Percentiles rank a stretch among this genome's conserved stretches.
Evolutionary conservation across 345 rosid genomes (phyloP).

Genomic region (Carallia brachiata): DNA sequence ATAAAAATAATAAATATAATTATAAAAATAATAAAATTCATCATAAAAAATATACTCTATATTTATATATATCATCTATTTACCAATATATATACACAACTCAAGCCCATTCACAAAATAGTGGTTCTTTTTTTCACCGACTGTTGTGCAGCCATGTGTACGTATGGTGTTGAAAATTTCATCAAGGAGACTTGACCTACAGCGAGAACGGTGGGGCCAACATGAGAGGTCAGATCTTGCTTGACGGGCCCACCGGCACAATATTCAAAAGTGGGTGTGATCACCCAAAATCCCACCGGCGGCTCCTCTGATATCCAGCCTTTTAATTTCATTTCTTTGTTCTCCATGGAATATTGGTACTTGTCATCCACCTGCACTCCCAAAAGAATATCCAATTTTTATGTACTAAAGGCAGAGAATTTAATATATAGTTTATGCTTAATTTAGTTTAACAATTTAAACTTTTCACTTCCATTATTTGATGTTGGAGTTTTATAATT

Average conservation of each 20-base stretch:
- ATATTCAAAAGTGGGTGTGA: conserved; percentile 18
- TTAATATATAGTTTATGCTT: too few species aligned
- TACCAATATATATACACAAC: too few species aligned
- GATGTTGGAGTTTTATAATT: not conserved
- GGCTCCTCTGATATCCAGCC: conserved; percentile 23
- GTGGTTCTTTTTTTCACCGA: too few species aligned
- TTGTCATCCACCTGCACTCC: conserved; percentile 25
- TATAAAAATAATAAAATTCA: too few species aligned
- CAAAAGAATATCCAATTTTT: not conserved
- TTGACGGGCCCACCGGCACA: conserved; percentile 16
- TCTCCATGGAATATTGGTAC: conserved; percentile 23
- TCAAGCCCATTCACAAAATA: too few species aligned
- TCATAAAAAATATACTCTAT: too few species aligned
- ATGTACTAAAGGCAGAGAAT: too few species aligned
- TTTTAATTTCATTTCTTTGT: conserved; percentile 13
- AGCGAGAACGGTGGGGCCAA: conserved; percentile 19
- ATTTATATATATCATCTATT: too few species aligned
- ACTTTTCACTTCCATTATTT: too few species aligned
- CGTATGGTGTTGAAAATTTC: not conserved
- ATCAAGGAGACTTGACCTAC: not conserved
- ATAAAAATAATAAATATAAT: too few species aligned
- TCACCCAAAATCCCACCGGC: conserved; percentile 18
- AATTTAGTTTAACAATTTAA: too few species aligned
- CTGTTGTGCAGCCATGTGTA: too few species aligned
- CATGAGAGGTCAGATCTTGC: conserved; percentile 25